Evolutionary conservation across 2,329 filamentous ascomycete genomes (phyloP).

Genomic region (Microdochium nivale): DNA sequence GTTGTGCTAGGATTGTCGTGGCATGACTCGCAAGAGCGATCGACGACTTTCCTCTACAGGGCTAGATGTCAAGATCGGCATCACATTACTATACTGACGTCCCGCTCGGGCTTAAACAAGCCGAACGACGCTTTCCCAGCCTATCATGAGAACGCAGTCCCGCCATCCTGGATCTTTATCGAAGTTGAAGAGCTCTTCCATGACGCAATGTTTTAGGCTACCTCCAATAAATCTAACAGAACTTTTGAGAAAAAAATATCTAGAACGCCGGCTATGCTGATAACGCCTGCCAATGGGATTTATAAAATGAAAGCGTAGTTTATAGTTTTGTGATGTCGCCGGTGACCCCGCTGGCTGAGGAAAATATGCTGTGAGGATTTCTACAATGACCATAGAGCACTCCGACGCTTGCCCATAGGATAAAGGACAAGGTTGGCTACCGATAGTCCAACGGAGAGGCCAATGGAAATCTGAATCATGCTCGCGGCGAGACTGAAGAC

Average conservation of each 20-base stretch:
- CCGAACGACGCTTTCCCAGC: not conserved
- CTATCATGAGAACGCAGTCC: not conserved
- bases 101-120: not conserved
- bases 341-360: not conserved
- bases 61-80: too few relatives aligned
- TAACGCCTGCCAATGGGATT: not conserved
- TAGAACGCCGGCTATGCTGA: not conserved
- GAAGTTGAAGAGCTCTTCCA: too few relatives aligned
- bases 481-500: constrained; percentile 45
- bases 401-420: constrained; percentile 48
- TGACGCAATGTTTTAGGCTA: too few relatives aligned
- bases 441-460: constrained; percentile 52
- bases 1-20: too few relatives aligned
- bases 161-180: not conserved
- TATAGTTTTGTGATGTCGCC: not conserved
- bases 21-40: too few relatives aligned
- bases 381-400: constrained; percentile 33
- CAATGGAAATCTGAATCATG: constrained; percentile 53
- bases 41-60: too few relatives aligned
- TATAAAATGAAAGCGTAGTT: not conserved
- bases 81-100: not conserved
- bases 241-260: not conserved
- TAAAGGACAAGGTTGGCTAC: constrained; percentile 47
- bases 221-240: not conserved
- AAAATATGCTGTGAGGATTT: not conserved